Percentiles rank a stretch among this genome's conserved stretches.
Evolutionary conservation across 2,329 filamentous ascomycete species (phyloP).

Genomic region (Sclerotinia sclerotiorum): DNA sequence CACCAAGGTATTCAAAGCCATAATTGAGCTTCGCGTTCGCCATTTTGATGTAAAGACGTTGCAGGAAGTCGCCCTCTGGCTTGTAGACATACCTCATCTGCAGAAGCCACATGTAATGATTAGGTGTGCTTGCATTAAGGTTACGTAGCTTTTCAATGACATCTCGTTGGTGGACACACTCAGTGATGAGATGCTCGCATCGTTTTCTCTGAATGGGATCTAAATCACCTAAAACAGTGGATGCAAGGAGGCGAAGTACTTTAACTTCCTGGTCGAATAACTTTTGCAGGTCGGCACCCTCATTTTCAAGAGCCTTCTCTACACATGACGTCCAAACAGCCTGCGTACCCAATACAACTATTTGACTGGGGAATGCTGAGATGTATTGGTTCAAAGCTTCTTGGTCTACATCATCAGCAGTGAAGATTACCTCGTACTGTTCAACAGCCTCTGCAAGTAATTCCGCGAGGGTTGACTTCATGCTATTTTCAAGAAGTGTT

Average conservation of each 20-base stretch:
- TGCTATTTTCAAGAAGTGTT: constrained; percentile 84
- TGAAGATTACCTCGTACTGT: constrained; percentile 77
- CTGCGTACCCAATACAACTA: constrained; percentile 92
- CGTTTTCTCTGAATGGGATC: constrained; percentile 87
- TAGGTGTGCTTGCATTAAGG: constrained; percentile 69
- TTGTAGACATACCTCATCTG: constrained; percentile 96
- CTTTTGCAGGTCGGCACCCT: constrained; percentile 65
- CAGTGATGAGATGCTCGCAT: constrained; percentile 97
- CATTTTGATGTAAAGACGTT: constrained; percentile 90
- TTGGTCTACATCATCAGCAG: constrained; percentile 67
- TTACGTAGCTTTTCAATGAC: constrained; percentile 83
- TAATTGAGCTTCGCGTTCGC: constrained; percentile 95
- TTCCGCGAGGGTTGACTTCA: constrained; percentile 93
- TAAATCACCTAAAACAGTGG: constrained; percentile 86
- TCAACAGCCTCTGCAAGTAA: constrained; percentile 82
- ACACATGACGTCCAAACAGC: constrained; percentile 90
- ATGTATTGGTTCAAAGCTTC: constrained; percentile 77
- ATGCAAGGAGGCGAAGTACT: constrained; percentile 80
- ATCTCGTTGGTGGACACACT: constrained; percentile 97
- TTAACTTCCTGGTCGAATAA: constrained; percentile 82
- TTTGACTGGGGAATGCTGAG: constrained; percentile 81
- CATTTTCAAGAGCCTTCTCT: constrained; percentile 70
- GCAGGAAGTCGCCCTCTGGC: constrained; percentile 74
- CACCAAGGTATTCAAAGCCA: constrained; percentile 96
- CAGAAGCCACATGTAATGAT: constrained; percentile 88